These are phyloP conservation scores for Malassezia sp. DNA, from an alignment of 1,284 basidiomycete genomes.

Conservation along the genomic window DNA sequence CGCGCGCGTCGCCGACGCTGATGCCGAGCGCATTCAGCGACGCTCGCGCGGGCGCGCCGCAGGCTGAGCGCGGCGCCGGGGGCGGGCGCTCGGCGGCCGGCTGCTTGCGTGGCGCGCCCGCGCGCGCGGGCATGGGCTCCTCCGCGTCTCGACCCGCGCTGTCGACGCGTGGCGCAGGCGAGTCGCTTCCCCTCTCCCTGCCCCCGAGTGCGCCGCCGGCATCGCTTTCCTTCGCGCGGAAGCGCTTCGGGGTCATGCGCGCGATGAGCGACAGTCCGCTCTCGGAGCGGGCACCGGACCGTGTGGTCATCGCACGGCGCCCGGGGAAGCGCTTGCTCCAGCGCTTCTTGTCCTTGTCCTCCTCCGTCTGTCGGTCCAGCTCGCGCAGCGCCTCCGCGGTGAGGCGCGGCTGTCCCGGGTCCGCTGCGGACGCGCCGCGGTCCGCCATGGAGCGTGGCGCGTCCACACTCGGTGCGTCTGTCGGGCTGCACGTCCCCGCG, in stretches of 20 bases:
- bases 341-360: neutral
- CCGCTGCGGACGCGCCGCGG: too few species aligned
- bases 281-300: slow-evolving; percentile 5
- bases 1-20: slow-evolving; percentile 31
- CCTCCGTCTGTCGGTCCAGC: slow-evolving; percentile 1
- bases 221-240: too few species aligned
- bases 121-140: too few species aligned
- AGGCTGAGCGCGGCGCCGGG: neutral
- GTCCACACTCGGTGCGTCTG: too few species aligned
- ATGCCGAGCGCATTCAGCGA: slow-evolving; percentile 28
- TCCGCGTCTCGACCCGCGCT: too few species aligned
- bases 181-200: too few species aligned
- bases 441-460: too few species aligned
- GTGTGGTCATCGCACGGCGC: neutral
- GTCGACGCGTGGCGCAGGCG: too few species aligned
- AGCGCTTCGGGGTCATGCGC: neutral
- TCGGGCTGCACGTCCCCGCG: too few species aligned
- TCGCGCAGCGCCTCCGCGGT: slow-evolving; percentile 7
- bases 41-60: neutral
- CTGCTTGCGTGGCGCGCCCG: too few species aligned
- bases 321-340: neutral
- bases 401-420: too few species aligned
- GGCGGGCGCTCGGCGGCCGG: neutral
- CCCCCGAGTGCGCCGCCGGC: too few species aligned
- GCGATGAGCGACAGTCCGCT: slow-evolving; percentile 2